Evolutionary conservation across 768 basidiomycete species (phyloP), one percentile per base, ranked within the genome.

Genomic region (Fomitopsis serialis): DNA sequence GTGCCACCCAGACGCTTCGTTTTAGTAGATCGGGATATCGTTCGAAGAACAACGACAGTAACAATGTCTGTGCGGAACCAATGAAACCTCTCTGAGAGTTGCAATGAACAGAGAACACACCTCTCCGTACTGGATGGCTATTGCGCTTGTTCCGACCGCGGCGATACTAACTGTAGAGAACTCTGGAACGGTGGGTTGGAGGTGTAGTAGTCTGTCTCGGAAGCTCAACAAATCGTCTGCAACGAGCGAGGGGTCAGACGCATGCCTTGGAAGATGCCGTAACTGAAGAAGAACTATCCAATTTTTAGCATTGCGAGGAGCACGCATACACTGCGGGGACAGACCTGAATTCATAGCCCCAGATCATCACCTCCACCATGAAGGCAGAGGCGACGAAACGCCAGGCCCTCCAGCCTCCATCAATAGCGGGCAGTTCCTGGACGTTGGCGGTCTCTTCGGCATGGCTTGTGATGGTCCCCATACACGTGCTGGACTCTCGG

Each of bases 261-360:
- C 17, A 17, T 37, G 48, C 61, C 61, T 55, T 62, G 61, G 44
- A 62, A 62, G 29, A 62, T 62, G 50, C 61, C 61, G 24, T 58
- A 62, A 54, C 61, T 62, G 46, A 7, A 27, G n/a, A 32, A 12
- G 34, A 11, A 5, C 6, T 32, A 32, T 47, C 12, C 2, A 17
- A 35, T 32, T 24, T 10, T 42, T 9, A 8, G 19, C 22, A 53
- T 15, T 34, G 8, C 21, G 27, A 8, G 9, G 9, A 17, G 23
- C 23, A 17, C 25, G n/a, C 8, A n/a, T 17, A 23, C 32, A 23
- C 15, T 49, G 46, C 11, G 3, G 19, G 22, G 17, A 50, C 56
- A 2, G 37, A 66, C 61, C 60, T 61, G 44, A 60, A 66, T 42
- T 50, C 55, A 17, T 62, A 61, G 0, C 60, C 63, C 63, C 61